These are phyloP conservation scores for Cercospora janseana DNA, from an alignment of 2,329 filamentous ascomycete species.

Conservation along the genomic window DNA sequence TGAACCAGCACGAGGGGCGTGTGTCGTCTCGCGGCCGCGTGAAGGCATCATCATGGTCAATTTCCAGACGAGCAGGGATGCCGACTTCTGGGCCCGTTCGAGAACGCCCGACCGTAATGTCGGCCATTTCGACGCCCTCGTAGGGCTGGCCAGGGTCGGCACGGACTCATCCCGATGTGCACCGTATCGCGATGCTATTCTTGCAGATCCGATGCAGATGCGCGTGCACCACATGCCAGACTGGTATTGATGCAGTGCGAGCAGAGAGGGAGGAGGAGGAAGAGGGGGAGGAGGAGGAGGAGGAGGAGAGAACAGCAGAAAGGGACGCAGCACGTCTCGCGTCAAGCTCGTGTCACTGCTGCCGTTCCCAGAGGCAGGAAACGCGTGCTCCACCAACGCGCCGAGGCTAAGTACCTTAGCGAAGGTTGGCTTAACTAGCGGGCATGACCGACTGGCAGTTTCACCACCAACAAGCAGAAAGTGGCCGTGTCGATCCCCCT, in stretches of 20 bases:
- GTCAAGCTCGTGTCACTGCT: not conserved
- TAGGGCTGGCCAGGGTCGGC: not conserved
- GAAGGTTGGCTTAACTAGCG: too few species aligned
- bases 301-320: not conserved
- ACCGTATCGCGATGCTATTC: too few species aligned
- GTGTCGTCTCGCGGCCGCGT: not conserved
- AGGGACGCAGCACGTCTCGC: not conserved
- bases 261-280: not conserved
- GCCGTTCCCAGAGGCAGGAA: not conserved
- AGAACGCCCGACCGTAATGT: too few species aligned
- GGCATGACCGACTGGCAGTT: too few species aligned
- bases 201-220: too few species aligned
- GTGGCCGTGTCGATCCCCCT: too few species aligned
- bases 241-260: too few species aligned
- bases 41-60: not conserved
- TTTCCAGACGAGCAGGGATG: slow-evolving; percentile 1
- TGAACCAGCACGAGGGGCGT: too few species aligned
- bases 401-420: not conserved
- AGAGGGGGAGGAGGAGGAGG: not conserved
- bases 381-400: slow-evolving; percentile 4
- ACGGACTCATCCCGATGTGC: not conserved
- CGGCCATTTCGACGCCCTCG: not conserved
- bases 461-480: too few species aligned
- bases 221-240: too few species aligned
- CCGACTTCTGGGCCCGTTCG: not conserved